Evolutionary conservation across 306 rosid species (phyloP).

Genomic region (Medicago arabica): DNA sequence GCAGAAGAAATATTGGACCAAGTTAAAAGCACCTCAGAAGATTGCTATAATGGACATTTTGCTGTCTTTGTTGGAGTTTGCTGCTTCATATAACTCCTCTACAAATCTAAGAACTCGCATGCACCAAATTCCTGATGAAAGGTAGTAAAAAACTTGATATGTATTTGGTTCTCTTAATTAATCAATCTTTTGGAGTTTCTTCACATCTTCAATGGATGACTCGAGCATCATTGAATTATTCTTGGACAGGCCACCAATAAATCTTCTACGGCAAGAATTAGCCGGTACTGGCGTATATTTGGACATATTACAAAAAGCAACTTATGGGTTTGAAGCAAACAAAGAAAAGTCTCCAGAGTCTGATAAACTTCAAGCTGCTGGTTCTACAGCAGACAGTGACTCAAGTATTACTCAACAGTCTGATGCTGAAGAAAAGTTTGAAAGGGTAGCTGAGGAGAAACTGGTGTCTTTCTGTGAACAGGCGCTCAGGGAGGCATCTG

Average conservation of each 20-base stretch:
- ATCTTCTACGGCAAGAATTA: slow-evolving; percentile 96
- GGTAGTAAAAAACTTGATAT: slow-evolving; percentile 52
- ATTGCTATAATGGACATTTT: slow-evolving; percentile 81
- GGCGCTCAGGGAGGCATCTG: slow-evolving; percentile 95
- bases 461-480: slow-evolving; percentile 89
- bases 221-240: slow-evolving; percentile 35
- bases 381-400: slow-evolving; percentile 45
- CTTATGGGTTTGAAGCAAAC: slow-evolving; percentile 57
- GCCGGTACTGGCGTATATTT: slow-evolving; percentile 83
- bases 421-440: slow-evolving; percentile 68
- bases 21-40: slow-evolving; percentile 75
- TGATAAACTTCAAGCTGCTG: slow-evolving; percentile 47
- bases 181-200: slow-evolving; percentile 32
- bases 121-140: slow-evolving; percentile 83
- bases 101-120: slow-evolving; percentile 86
- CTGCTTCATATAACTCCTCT: slow-evolving; percentile 91
- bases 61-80: slow-evolving; percentile 84
- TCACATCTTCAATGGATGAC: slow-evolving; percentile 31
- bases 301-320: slow-evolving; percentile 85
- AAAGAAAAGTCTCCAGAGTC: slow-evolving; percentile 46
- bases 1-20: slow-evolving; percentile 96
- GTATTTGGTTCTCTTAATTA: slow-evolving; percentile 5
- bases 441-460: slow-evolving; percentile 86
- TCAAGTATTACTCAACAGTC: slow-evolving; percentile 48
- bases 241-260: slow-evolving; percentile 92